Evolutionary conservation across 2,329 filamentous ascomycete species (phyloP), one percentile per base, ranked within the genome.

Genomic region (Pezicula radicicola): DNA sequence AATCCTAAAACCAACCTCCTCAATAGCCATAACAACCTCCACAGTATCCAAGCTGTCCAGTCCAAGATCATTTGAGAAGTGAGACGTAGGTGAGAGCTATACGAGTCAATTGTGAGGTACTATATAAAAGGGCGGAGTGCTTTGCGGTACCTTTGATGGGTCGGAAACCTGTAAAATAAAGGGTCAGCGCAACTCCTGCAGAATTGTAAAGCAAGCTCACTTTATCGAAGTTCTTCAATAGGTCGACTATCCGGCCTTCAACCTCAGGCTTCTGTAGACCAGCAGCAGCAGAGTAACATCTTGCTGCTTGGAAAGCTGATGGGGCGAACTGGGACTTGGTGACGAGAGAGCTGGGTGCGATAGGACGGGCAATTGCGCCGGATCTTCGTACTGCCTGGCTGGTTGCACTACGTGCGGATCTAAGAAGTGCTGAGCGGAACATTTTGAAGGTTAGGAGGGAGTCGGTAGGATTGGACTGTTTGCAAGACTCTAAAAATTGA

Each of bases 11-110:
- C 58, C 50, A 63, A 91, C 88, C 86, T 99, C 94, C 83, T 99
- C 94, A 75, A 99, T 97, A 62, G 94, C 94, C 94, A 99, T 99
- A 66, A 99, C 94, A 62, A 99, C 94, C 81, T 99, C 94, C 59
- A 99, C 94, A 59, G 94, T 97, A 74, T 99, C 94, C 73, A 99
- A 83, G 76, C 89, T 95, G 79, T 99, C 94, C 67, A 99, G 80
- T 61, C 92, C 94, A 59, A 99, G 88, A 76, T 99, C 93, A 73
- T 97, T 97, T 70, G 91, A 83, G 77, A 99, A 99, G 83, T 97
- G 92, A 54, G 93, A 87, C 49, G 78, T 80, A 58, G 83, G 76
- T 67, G 85, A 90, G 71, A 99, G 90, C 93, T 97, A 65, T 55
- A 36, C 18, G 37, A 42, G 56, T 60, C 47, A 58, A 58, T 48